These are phyloP conservation scores for Sphaerulina populicola DNA, from an alignment of 2,329 filamentous ascomycete species.

Conservation along the genomic window DNA sequence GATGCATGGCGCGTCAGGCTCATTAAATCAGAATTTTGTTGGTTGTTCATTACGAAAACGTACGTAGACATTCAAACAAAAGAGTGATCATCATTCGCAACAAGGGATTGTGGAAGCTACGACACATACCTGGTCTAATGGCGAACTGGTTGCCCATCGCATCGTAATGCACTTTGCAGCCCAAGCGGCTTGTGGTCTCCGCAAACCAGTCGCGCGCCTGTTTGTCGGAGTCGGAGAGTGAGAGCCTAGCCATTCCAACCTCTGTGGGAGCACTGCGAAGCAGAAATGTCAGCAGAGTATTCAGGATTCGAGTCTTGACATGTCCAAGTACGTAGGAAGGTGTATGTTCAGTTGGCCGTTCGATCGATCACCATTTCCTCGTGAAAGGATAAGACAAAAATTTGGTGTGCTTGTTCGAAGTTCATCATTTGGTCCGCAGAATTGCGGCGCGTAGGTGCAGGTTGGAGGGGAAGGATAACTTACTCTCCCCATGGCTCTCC, in stretches of 20 bases:
- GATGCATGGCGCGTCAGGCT: not conserved
- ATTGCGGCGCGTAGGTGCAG: slow-evolving; percentile 1
- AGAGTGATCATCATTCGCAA: not conserved
- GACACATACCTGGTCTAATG: slow-evolving; percentile 51
- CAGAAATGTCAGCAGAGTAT: slow-evolving; percentile 8
- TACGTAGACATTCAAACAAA: not conserved
- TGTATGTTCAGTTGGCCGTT: slow-evolving; percentile 16
- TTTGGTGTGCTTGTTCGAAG: slow-evolving; percentile 19
- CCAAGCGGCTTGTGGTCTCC: slow-evolving; percentile 52
- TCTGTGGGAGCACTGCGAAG: slow-evolving; percentile 43
- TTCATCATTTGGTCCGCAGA: slow-evolving; percentile 15
- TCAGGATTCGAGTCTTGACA: not conserved
- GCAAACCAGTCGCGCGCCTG: slow-evolving; percentile 68
- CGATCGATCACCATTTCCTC: slow-evolving; percentile 14
- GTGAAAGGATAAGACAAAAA: slow-evolving; percentile 13
- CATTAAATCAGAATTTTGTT: not conserved
- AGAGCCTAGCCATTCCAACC: slow-evolving; percentile 68
- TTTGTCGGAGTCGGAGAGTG: slow-evolving; percentile 64
- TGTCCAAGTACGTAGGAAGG: not conserved
- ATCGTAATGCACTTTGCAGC: slow-evolving; percentile 61
- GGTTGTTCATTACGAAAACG: not conserved
- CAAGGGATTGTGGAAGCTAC: not conserved
- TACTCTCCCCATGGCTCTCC: slow-evolving; percentile 61
- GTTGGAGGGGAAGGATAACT: slow-evolving; percentile 29
- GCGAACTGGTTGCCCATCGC: slow-evolving; percentile 77